Evolutionary conservation across 129 eudicot species (phyloP), one percentile per base, ranked within the genome.

Genomic region (Pittosporum tobira): DNA sequence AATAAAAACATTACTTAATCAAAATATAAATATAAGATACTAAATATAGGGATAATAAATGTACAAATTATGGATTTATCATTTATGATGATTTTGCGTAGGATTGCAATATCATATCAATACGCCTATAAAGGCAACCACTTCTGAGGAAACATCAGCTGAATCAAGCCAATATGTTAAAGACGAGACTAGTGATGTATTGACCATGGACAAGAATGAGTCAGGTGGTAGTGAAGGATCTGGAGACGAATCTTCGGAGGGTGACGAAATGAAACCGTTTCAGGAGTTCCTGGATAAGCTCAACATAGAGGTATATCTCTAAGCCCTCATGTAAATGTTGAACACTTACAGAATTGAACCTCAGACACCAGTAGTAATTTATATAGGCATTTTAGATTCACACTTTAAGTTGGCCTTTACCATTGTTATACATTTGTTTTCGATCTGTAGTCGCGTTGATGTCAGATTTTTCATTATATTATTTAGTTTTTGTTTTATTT

Each of bases 211-310:
- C 16, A 57, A 72, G 38, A 63, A 42, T 36, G 71, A 57, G 48
- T 53, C 66, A 55, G 62, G 43, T 54, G 75, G 66, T 30, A 59
- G 48, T 44, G 56, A 76, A 65, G 57, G 52, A 37, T 55, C 68
- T n/a, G 65, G 56, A 46, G 77, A 66, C 34, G 75, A 73, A 40
- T 38, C 25, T 65, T 46, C 21, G 3, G 52, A 42, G 6, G 77
- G 66, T 63, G 78, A 66, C 29, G 64, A 67, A 30, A 26, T 37
- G 38, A 75, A 49, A 15, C 73, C 64, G 34, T 59, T 73, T 22
- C n/a, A n/a, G n/a, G 81, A 83, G 51, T 61, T 83, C 40, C 56
- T 79, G 1, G 55, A 70, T n/a, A 64, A 79, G 26, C 81, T 79
- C 59, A 69, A 72, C 21, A 36, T 69, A 21, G 75, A 79, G 90